phyloP scores from a whole-genome alignment of 768 basidiomycete species.

The Coprinellus aureogranulatus region DNA sequence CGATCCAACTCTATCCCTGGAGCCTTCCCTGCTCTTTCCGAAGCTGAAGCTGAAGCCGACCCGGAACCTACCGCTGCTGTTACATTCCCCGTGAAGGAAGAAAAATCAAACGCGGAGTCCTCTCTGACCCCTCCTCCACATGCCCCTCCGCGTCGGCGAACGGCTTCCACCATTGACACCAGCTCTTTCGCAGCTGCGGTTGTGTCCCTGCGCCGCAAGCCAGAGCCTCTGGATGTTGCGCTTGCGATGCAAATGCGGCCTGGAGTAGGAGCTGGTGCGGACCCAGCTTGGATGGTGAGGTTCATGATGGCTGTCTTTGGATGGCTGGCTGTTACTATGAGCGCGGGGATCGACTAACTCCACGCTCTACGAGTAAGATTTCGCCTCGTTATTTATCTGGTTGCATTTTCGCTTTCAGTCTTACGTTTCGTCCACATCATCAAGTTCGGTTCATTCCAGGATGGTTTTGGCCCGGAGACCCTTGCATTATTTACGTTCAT shows the following conservation, averaged over 20 bases:
- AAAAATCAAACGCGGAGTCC: neutral
- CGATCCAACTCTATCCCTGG: neutral
- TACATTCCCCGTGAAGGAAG: neutral
- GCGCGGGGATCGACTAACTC: conserved; percentile 6
- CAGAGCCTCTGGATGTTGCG: conserved; percentile 59
- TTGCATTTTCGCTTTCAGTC: no score
- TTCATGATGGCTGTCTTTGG: conserved; percentile 80
- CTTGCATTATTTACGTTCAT: conserved; percentile 3
- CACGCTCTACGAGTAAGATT: no score
- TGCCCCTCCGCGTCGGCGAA: neutral
- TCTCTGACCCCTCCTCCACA: neutral
- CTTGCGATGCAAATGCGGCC: conserved; percentile 78
- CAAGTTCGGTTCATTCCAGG: no score
- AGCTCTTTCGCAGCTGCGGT: conserved; percentile 1
- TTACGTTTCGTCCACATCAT: no score
- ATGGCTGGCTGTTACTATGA: conserved; percentile 64
- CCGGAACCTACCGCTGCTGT: neutral
- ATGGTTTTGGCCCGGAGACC: no score
- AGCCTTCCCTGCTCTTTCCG: neutral
- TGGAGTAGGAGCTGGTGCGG: conserved; percentile 66
- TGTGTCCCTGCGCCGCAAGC: neutral
- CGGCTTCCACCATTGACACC: neutral
- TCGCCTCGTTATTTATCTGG: no score
- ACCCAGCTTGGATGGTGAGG: conserved; percentile 76
- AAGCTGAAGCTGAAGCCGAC: neutral